Evolutionary conservation across 139 green algal species (phyloP).

Genomic region (Chlamydomonas incerta): DNA sequence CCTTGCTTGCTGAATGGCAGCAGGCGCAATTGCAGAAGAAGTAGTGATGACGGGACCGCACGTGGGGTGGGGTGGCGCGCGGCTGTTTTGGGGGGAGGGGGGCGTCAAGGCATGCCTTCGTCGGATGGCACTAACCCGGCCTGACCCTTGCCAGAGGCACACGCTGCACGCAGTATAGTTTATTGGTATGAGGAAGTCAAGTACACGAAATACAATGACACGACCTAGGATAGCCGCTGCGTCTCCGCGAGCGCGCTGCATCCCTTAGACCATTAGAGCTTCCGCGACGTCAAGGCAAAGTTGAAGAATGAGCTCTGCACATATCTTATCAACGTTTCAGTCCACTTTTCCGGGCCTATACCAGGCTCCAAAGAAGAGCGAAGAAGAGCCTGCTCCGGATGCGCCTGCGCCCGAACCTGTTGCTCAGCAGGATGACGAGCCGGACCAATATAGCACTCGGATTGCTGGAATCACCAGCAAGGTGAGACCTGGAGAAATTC

Average conservation of each 20-base stretch:
- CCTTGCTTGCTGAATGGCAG: too few species aligned
- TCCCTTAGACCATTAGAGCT: not conserved
- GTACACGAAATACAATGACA: not conserved
- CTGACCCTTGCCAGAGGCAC: too few species aligned
- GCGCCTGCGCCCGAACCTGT: not conserved
- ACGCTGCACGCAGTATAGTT: too few species aligned
- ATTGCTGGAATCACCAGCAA: constrained; percentile 40
- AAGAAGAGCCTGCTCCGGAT: not conserved
- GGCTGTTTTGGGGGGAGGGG: too few species aligned
- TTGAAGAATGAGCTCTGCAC: constrained; percentile 28
- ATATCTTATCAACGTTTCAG: constrained; percentile 35
- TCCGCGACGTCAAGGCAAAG: not conserved
- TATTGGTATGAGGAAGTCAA: too few species aligned
- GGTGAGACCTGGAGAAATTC: not conserved
- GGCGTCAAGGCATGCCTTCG: too few species aligned
- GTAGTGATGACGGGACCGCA: too few species aligned
- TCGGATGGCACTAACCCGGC: too few species aligned
- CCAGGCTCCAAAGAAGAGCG: not conserved
- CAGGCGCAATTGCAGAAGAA: too few species aligned
- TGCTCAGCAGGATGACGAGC: not conserved
- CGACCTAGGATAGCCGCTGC: too few species aligned
- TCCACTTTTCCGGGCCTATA: constrained; percentile 31
- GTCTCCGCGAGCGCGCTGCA: too few species aligned
- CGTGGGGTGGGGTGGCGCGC: too few species aligned
- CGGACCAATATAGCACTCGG: constrained; percentile 5